Evolutionary conservation across 2,329 filamentous ascomycete species (phyloP), one percentile per base, ranked within the genome.

Genomic region (Claviceps sp.): DNA sequence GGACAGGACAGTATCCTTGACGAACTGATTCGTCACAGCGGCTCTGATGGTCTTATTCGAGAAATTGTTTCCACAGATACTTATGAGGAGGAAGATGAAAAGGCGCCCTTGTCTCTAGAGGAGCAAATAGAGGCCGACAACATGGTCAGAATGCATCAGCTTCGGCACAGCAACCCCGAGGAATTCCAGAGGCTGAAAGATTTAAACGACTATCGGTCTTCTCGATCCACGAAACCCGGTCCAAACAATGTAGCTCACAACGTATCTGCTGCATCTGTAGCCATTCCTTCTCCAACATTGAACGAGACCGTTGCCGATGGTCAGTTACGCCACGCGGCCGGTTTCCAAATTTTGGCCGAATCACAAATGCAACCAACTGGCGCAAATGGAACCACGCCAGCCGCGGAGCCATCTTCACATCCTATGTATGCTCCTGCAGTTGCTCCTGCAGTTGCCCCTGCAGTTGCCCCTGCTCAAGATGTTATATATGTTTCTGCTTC

Each of bases 31-130:
- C 63, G 59, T 52, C 64, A 61, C 1, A 55, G 67, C n/a, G 6
- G 30, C 37, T 37, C 18, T 11, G 46, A 16, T 22, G 49, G 34
- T 11, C 65, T 67, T 8, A 76, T 86, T 47, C 67, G 72, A 13
- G 69, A 69, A 1, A 81, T 91, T 52, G 73, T 78, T 3, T 76
- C 83, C 41, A 85, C 83, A 0, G 84, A 91, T 57, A 84, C 83
- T 0, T 88, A 88, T 57, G 82, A 86, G 57, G 74, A 79, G 57
- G 83, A 89, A 56, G 83, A 85, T 52, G 68, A 82, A 48, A 73
- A 74, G 13, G 62, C 61, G 1, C 59, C 60, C 18, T 65, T 90
- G 22, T 82, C 80, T 0, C 69, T 72, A 0, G 79, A 85, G 50
- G 85, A 89, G 56, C 63, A 72, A 9, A 69, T 67, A 44, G 76